Conservation (phyloP, 345 rosid species). For the Linum tenue region DNA sequence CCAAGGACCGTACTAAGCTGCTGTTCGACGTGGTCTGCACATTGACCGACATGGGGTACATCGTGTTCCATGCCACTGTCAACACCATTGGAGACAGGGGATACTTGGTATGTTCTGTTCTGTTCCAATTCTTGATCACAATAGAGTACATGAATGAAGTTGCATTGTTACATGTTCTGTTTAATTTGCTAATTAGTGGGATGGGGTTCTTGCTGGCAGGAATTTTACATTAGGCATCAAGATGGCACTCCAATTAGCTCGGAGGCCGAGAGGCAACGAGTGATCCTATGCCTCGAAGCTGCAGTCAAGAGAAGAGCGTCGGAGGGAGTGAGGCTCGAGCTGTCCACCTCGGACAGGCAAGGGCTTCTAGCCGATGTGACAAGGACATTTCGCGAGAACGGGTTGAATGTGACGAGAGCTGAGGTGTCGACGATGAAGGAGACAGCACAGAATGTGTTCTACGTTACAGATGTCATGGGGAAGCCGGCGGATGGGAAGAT, state of each 20-base stretch:
- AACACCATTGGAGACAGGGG: constrained; percentile 54
- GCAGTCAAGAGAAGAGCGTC: constrained; percentile 82
- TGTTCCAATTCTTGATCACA: background rate
- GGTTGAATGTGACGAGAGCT: constrained; percentile 83
- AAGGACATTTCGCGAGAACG: constrained; percentile 79
- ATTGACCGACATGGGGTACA: constrained; percentile 88
- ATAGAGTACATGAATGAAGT: background rate
- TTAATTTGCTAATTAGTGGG: constrained; percentile 8
- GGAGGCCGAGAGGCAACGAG: constrained; percentile 89
- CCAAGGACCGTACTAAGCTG: constrained; percentile 74
- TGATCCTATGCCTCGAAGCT: constrained; percentile 80
- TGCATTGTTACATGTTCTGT: background rate
- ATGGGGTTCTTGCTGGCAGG: constrained; percentile 29
- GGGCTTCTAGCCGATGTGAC: constrained; percentile 85
- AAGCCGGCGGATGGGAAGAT: constrained; percentile 44
- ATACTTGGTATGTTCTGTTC: constrained; percentile 51
- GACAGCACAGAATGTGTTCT: constrained; percentile 55
- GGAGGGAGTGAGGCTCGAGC: constrained; percentile 79
- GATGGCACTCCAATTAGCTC: constrained; percentile 94
- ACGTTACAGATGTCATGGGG: constrained; percentile 70
- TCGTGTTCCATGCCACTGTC: constrained; percentile 79
- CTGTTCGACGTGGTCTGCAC: constrained; percentile 91
- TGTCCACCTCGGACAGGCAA: constrained; percentile 47
- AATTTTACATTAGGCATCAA: constrained; percentile 70
- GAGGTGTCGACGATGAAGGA: constrained; percentile 62